A percentile compares a stretch with the other conserved stretches of the same genome.
Conservation (phyloP, 495 filamentous ascomycete species). For the Chaetomium cochliodes region DNA sequence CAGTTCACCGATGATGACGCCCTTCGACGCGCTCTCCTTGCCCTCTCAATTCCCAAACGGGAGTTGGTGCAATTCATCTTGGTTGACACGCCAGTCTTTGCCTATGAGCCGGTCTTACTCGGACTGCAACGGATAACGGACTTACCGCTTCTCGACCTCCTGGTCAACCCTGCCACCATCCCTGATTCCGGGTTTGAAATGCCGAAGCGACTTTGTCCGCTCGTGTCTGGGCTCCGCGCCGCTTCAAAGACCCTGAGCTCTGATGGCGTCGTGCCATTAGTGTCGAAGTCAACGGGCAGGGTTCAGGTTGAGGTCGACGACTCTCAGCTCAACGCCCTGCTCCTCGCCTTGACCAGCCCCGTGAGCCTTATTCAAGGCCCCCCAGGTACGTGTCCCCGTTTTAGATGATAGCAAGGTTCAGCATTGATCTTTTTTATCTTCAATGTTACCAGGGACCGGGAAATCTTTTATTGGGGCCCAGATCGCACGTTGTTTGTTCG, state of each 20-base stretch:
- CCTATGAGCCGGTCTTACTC: conserved; percentile 67
- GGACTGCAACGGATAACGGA: conserved; percentile 57
- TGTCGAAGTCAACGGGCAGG: conserved; percentile 8
- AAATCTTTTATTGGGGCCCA: conserved; percentile 77
- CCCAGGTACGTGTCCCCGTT: conserved; percentile 54
- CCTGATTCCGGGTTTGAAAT: not conserved
- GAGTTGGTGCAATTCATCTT: conserved; percentile 49
- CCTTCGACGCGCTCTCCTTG: conserved; percentile 37
- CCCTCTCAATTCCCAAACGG: conserved; percentile 45
- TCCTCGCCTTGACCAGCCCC: conserved; percentile 52
- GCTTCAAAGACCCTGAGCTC: not conserved
- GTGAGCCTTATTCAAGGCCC: conserved; percentile 74
- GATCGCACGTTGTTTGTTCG: conserved; percentile 58
- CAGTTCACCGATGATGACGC: conserved; percentile 48
- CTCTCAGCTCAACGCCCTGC: conserved; percentile 59
- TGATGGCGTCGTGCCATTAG: not conserved
- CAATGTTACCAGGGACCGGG: conserved; percentile 59
- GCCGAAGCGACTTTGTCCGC: not conserved
- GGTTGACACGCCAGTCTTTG: conserved; percentile 67
- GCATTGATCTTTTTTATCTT: conserved; percentile 7
- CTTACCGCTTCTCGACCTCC: conserved; percentile 52
- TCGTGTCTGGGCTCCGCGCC: not conserved
- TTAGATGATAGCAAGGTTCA: too few species aligned
- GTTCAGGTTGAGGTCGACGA: conserved; percentile 50
- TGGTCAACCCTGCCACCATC: conserved; percentile 40